phyloP scores from a whole-genome alignment of 306 rosid species.

The Dryas alaskensis region DNA sequence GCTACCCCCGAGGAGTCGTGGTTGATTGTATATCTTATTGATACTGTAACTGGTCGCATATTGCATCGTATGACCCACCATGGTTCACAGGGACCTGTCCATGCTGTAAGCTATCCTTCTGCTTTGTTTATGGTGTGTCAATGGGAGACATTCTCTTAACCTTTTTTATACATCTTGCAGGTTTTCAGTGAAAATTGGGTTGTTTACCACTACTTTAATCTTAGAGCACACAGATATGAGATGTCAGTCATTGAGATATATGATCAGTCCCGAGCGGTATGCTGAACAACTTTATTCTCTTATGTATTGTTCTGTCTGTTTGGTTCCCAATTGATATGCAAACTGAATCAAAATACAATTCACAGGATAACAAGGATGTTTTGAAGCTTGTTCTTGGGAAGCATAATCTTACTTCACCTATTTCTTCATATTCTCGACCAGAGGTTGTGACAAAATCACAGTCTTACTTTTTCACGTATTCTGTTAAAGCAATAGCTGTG shows the following conservation, averaged over 20 bases:
- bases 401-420: constrained; percentile 91
- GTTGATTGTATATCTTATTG: constrained; percentile 82
- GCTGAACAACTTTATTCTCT: constrained; percentile 32
- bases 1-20: constrained; percentile 87
- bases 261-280: constrained; percentile 95
- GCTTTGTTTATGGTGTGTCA: constrained; percentile 23
- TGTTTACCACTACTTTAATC: constrained; percentile 96
- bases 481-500: constrained; percentile 86
- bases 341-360: constrained; percentile 26
- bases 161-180: constrained; percentile 43
- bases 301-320: constrained; percentile 12
- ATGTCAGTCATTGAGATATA: constrained; percentile 94
- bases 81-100: constrained; percentile 96
- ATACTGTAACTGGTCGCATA: constrained; percentile 85
- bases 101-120: constrained; percentile 62
- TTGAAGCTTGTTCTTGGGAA: constrained; percentile 94
- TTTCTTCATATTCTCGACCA: constrained; percentile 84
- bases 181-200: constrained; percentile 99
- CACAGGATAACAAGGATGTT: constrained; percentile 84
- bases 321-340: constrained; percentile 15
- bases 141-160: constrained; percentile 23
- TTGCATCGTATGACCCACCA: constrained; percentile 88
- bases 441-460: constrained; percentile 76
- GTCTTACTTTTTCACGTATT: constrained; percentile 84
- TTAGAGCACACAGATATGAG: constrained; percentile 97